Evolutionary conservation across 2,329 filamentous ascomycete genomes (phyloP), one percentile per base, ranked within the genome.

Genomic region (Pseudogymnoascus pannorum): DNA sequence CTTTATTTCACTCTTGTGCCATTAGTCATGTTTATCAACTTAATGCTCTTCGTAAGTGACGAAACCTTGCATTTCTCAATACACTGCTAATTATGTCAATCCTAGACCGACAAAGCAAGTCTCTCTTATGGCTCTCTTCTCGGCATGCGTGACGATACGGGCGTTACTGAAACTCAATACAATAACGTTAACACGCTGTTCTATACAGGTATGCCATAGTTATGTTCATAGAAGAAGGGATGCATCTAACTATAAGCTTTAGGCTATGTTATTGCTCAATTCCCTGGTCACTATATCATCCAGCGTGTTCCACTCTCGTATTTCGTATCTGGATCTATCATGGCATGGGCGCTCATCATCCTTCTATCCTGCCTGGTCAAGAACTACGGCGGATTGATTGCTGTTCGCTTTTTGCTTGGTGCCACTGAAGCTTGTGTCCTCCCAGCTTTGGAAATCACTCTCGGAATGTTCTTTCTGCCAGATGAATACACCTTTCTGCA

Each of bases 181-280:
- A 76, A 76, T 57, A 76, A 76, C 44, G 63, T 76, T 1, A 74
- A 72, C 62, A 76, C 74, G 2, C 70, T 77, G 29, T 77, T 76
- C 62, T 77, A 76, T 36, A 73, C 75, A 40, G 75, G 75, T 75
- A 65, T 16, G 68, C 59, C 22, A 18, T n/a, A 5, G 18, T 22
- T 16, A 22, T 59, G 14, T 51, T 9, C 26, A 9, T 6, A 16
- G 16, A 11, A 26, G 22, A 9, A n/a, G 31, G 31, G 7, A 36
- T 59, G 36, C 22, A 59, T 26, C 35, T 58, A 31, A 38, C 20
- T 16, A 31, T 31, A 31, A 31, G 38, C 12, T 42, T 35, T 26
- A 73, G 74, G 74, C 0, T 77, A 76, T 42, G 64, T 76, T 20
- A 69, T 71, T 1, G 72, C 70, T 2, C 72, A 75, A 58, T 69